Conservation (phyloP, 176 grass and related monocot genomes). For the Secale cereale region DNA sequence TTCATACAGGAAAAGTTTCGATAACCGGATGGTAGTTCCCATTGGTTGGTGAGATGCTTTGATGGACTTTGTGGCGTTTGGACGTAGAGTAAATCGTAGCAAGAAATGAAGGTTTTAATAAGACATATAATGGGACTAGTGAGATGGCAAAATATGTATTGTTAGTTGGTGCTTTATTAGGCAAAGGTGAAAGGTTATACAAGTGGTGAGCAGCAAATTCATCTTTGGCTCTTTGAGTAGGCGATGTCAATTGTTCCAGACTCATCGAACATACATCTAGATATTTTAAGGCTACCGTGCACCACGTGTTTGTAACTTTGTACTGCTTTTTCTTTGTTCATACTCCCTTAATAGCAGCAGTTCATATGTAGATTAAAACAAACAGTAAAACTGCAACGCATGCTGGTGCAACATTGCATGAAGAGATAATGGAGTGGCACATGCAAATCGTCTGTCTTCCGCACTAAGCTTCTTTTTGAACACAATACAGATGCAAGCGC, state of each 20-base stretch:
- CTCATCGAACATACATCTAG: neutral
- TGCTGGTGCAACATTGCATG: neutral
- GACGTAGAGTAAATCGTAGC: neutral
- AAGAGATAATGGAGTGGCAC: neutral
- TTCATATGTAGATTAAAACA: neutral
- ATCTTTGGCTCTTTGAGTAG: neutral
- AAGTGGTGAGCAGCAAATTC: neutral
- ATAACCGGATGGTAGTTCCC: neutral
- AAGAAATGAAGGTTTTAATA: neutral
- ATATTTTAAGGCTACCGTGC: neutral
- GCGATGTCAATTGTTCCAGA: neutral
- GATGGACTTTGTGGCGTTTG: neutral
- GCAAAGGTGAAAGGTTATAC: neutral
- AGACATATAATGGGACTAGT: neutral
- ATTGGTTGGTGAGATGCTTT: conserved; percentile 17
- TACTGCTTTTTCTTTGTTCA: neutral
- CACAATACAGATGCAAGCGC: too few species aligned
- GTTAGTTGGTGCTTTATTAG: neutral
- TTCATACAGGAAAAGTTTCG: neutral
- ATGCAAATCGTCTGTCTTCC: neutral
- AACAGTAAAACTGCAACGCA: neutral
- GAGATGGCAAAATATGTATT: neutral
- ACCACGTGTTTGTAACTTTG: neutral
- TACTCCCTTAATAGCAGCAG: neutral
- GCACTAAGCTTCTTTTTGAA: neutral